Conservation (phyloP, 2,329 filamentous ascomycete species). For the Madurella fahalii region DNA sequence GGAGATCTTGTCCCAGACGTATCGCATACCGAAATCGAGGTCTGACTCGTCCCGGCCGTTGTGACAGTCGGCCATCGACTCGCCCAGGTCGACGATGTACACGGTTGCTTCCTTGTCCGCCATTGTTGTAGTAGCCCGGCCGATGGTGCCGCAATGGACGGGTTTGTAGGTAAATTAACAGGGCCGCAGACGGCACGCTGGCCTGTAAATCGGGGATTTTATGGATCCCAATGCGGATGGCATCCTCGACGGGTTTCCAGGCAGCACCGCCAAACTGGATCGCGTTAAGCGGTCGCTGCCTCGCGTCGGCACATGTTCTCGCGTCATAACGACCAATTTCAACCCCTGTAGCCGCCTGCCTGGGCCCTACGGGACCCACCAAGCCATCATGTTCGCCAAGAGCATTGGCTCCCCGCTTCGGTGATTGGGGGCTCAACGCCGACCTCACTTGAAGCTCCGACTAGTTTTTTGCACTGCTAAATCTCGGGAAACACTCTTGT, state of each 20-base stretch:
- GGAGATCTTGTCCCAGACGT: conserved; percentile 91
- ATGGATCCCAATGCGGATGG: neutral
- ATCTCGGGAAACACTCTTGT: no score
- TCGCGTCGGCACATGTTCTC: conserved; percentile 25
- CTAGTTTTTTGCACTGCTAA: no score
- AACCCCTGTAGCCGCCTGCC: conserved; percentile 5
- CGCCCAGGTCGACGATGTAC: conserved; percentile 84
- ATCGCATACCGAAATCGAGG: conserved; percentile 84
- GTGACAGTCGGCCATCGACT: conserved; percentile 72
- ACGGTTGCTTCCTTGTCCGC: conserved; percentile 89
- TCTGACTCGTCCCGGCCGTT: conserved; percentile 72
- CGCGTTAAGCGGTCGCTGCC: conserved; percentile 17
- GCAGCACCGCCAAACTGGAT: conserved; percentile 18
- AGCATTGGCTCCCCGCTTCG: neutral
- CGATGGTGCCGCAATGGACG: neutral
- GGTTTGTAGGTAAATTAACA: neutral
- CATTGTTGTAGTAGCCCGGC: conserved; percentile 50
- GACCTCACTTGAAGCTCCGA: no score
- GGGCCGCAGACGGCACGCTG: neutral
- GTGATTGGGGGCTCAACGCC: no score
- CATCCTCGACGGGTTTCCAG: conserved; percentile 9
- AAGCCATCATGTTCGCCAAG: neutral
- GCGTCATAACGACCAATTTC: conserved; percentile 14
- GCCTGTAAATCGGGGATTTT: neutral
- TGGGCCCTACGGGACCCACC: no score